Conservation (phyloP, 2,329 filamentous ascomycete species). For the Trichoderma atroviride region DNA sequence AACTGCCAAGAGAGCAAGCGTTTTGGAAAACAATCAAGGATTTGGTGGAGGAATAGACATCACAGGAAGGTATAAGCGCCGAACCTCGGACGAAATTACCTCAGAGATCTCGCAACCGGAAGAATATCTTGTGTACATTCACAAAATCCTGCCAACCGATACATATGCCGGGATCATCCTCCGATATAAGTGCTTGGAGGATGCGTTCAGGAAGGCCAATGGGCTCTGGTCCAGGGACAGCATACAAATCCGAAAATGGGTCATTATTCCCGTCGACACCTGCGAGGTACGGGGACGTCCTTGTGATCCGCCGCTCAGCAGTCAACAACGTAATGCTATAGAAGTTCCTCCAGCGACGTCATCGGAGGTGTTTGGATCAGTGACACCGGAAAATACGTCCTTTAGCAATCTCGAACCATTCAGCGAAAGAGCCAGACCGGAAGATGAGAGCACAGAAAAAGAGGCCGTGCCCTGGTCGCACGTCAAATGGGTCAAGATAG, state of each 20-base stretch:
- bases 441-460: slow-evolving; percentile 35
- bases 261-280: slow-evolving; percentile 86
- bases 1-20: slow-evolving; percentile 59
- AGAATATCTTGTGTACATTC: slow-evolving; percentile 86
- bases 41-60: slow-evolving; percentile 62
- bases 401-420: slow-evolving; percentile 20
- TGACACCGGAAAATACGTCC: neutral
- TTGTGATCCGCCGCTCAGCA: slow-evolving; percentile 55
- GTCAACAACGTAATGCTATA: slow-evolving; percentile 44
- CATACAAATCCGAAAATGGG: slow-evolving; percentile 78
- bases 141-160: slow-evolving; percentile 79
- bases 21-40: slow-evolving; percentile 63
- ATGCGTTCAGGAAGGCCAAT: slow-evolving; percentile 83
- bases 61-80: slow-evolving; percentile 61
- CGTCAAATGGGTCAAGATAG: slow-evolving; percentile 84
- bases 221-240: slow-evolving; percentile 93
- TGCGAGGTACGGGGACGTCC: slow-evolving; percentile 80
- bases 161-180: slow-evolving; percentile 91
- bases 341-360: slow-evolving; percentile 55
- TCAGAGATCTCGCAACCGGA: slow-evolving; percentile 60
- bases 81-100: slow-evolving; percentile 67
- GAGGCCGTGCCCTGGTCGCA: slow-evolving; percentile 79
- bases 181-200: slow-evolving; percentile 83
- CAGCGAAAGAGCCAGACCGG: slow-evolving; percentile 18
- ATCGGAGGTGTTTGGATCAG: slow-evolving; percentile 20